phyloP scores from a whole-genome alignment of 768 basidiomycete genomes.

The Mycena venus region DNA sequence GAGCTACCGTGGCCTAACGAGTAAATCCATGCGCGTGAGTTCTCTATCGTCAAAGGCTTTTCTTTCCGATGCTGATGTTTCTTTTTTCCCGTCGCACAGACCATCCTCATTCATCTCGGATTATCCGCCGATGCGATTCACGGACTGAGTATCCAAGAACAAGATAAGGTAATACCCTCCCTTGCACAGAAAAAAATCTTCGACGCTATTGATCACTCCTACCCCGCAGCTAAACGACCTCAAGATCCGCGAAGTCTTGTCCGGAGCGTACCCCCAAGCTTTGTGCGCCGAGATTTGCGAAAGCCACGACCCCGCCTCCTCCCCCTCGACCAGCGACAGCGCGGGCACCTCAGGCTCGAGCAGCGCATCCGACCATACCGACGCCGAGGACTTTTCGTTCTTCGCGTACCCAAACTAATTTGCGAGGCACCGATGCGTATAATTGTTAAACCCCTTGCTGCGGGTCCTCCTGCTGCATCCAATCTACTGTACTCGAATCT shows the following conservation, averaged over 20 bases:
- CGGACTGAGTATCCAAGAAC: neutral
- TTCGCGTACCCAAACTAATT: neutral
- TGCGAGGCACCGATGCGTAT: neutral
- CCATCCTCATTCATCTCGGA: slow-evolving; percentile 17
- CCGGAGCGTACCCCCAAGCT: neutral
- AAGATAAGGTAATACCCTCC: slow-evolving; percentile 1
- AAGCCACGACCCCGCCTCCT: neutral
- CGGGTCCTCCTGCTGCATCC: neutral
- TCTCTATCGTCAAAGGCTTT: neutral
- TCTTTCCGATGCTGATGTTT: neutral
- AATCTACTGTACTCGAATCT: too few relatives aligned
- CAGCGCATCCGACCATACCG: neutral
- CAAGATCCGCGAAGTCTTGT: neutral
- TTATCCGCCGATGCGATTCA: slow-evolving; percentile 2
- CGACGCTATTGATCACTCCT: neutral
- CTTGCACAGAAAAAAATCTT: neutral
- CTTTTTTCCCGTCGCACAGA: too few relatives aligned
- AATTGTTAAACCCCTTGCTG: neutral
- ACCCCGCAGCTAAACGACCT: neutral
- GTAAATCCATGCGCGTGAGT: slow-evolving; percentile 23
- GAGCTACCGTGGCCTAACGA: slow-evolving; percentile 8
- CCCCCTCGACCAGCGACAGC: slow-evolving; percentile 14
- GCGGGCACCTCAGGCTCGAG: neutral
- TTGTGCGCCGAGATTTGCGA: neutral
- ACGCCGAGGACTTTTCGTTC: neutral